Conservation (phyloP, 169 alveolate genomes). For the Hammondia hammondi region DNA sequence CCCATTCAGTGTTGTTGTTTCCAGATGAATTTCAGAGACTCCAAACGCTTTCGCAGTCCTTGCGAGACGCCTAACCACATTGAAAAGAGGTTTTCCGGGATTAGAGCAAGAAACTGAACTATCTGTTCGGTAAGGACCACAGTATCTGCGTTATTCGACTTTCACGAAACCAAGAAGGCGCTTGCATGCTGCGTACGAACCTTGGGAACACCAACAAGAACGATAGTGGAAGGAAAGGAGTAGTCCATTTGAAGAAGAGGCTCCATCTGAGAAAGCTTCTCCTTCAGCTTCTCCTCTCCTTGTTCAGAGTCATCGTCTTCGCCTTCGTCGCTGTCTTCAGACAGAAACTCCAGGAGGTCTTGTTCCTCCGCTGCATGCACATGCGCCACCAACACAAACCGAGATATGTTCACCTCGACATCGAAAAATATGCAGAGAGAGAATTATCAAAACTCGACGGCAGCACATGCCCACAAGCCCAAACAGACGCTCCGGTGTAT, state of each 20-base stretch:
- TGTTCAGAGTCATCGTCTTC: slow-evolving; percentile 27
- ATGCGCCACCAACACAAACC: background rate
- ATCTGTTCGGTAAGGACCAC: no score
- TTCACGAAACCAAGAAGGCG: no score
- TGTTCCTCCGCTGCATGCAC: slow-evolving; percentile 64
- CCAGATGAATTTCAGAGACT: no score
- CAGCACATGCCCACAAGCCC: no score
- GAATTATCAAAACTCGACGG: no score
- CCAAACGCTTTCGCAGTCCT: no score
- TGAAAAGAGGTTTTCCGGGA: background rate
- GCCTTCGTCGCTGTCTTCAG: slow-evolving; percentile 75
- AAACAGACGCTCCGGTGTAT: no score
- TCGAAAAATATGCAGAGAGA: no score
- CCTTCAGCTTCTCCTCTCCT: slow-evolving; percentile 31
- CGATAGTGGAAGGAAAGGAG: slow-evolving; percentile 64
- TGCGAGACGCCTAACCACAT: no score
- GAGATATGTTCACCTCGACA: no score
- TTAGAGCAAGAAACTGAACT: background rate
- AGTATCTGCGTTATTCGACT: no score
- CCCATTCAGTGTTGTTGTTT: no score
- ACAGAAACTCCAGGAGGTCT: slow-evolving; percentile 63
- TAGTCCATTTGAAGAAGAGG: slow-evolving; percentile 67
- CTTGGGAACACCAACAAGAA: slow-evolving; percentile 62
- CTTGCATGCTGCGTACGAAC: background rate
- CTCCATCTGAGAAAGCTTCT: slow-evolving; percentile 48